Base-by-base conservation (phyloP, 371 early-diverging fungal species). In the Funneliformis caledonium region DNA sequence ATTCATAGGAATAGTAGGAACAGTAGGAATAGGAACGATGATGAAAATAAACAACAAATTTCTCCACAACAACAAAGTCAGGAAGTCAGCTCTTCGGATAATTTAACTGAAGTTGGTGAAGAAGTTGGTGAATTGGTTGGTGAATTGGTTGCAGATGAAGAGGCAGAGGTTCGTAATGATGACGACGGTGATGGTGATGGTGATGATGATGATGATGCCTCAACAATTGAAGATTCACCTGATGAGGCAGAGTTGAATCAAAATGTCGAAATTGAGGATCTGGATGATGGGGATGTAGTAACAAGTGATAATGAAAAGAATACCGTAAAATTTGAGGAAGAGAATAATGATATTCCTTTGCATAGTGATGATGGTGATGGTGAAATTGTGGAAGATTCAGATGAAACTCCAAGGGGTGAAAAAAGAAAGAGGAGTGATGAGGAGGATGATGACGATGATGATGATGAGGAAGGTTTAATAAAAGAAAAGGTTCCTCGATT, bases 391-490 rank as follows among this genome's bases (percentile, higher is more conserved):
- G 72, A 48, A 9, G 72, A 72, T 48, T 45, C 22, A 26, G 72
- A 72, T 45, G 72, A 72, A 11, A n/a, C 5, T 11, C 47, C 8
- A 14, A 48, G n/a, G 48, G 26, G 31, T 6, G 31, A n/a, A 72
- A 47, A 62, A 19, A 26, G 72, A 72, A 47, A 48, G 16, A 50
- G 72, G 19, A 2, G 19, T 19, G 26, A 42, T 3, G 72, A 31
- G 11, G 48, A 47, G 26, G 14, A 72, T 9, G 72, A 69, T n/a
- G 69, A 69, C 7, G 72, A 69, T n/a, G 69, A 69, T 4, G 72
- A 72, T 1, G 72, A 48, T 11, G 72, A 48, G n/a, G 72, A 48
- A 48, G 72, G 48, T 3, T 26, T n/a, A 48, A 37, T 48, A 72
- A n/a, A 16, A 31, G 48, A 72, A n/a, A 48, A 72, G 16, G n/a